Evolutionary conservation across 2,329 filamentous ascomycete genomes (phyloP).

Genomic region (Exophiala lecanii-corni): DNA sequence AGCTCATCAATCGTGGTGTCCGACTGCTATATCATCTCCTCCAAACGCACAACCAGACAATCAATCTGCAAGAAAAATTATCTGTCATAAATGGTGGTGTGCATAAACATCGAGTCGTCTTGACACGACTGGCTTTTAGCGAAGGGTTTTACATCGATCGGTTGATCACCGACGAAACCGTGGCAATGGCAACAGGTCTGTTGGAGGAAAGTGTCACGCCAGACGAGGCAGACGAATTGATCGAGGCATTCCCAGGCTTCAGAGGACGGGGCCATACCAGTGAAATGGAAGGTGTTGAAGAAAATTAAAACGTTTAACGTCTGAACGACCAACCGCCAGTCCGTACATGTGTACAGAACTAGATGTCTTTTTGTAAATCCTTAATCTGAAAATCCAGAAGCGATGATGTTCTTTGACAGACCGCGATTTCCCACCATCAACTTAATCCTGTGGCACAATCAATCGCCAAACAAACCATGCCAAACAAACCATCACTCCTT

Average conservation of each 20-base stretch:
- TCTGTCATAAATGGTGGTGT: constrained; percentile 64
- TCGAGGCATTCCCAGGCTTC: constrained; percentile 39
- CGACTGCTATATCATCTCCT: constrained; percentile 59
- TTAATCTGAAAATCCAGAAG: no score
- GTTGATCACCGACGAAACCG: constrained; percentile 70
- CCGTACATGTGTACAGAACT: no score
- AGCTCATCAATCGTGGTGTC: constrained; percentile 56
- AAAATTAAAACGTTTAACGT: no score
- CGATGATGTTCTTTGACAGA: no score
- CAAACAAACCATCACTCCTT: no score
- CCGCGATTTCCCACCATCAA: no score
- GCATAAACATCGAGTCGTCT: constrained; percentile 75
- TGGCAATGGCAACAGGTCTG: constrained; percentile 75
- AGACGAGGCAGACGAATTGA: constrained; percentile 64
- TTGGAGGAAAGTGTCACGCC: constrained; percentile 76
- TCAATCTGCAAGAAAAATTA: constrained; percentile 69
- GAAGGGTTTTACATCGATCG: constrained; percentile 74
- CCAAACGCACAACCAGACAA: constrained; percentile 55
- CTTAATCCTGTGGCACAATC: no score
- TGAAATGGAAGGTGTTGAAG: not conserved
- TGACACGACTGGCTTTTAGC: constrained; percentile 80
- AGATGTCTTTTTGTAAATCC: no score
- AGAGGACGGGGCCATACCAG: constrained; percentile 9
- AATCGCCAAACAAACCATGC: no score
- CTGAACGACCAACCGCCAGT: no score